These are phyloP conservation scores for Phaeoacremonium minimum DNA, from an alignment of 2,329 filamentous ascomycete species.

Conservation along the genomic window DNA sequence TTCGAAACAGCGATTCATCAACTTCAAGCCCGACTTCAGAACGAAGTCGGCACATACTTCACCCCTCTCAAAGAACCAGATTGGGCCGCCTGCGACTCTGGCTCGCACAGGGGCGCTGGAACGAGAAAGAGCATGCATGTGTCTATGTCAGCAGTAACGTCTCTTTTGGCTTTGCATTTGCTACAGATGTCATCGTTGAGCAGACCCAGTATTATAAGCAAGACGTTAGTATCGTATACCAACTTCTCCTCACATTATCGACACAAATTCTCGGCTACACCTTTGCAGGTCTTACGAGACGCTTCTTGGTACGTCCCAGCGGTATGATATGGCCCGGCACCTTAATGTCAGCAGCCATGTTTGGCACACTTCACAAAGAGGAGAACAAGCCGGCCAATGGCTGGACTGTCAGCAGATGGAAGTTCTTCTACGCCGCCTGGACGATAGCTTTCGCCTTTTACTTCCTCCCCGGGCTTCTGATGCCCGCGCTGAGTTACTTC, in stretches of 20 bases:
- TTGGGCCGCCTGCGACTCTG: slow-evolving; percentile 57
- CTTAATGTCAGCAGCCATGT: slow-evolving; percentile 85
- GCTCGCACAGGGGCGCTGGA: slow-evolving; percentile 78
- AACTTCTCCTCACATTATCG: slow-evolving; percentile 77
- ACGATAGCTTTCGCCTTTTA: slow-evolving; percentile 72
- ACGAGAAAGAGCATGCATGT: slow-evolving; percentile 84
- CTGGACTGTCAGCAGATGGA: slow-evolving; percentile 78
- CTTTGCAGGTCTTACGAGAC: slow-evolving; percentile 75
- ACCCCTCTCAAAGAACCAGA: slow-evolving; percentile 21
- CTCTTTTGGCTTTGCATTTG: slow-evolving; percentile 84
- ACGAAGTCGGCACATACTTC: slow-evolving; percentile 9
- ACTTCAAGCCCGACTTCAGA: slow-evolving; percentile 9
- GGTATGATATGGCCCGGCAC: slow-evolving; percentile 93
- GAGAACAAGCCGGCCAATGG: slow-evolving; percentile 78
- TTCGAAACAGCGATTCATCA: slow-evolving; percentile 15
- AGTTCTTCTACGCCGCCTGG: slow-evolving; percentile 77
- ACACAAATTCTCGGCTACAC: slow-evolving; percentile 85
- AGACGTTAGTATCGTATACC: slow-evolving; percentile 70
- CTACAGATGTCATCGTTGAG: slow-evolving; percentile 85
- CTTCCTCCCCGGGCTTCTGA: slow-evolving; percentile 76
- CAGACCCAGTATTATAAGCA: slow-evolving; percentile 88
- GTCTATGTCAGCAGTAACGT: slow-evolving; percentile 89
- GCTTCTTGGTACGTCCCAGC: slow-evolving; percentile 78
- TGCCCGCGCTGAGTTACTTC: slow-evolving; percentile 85
- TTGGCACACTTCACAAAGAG: slow-evolving; percentile 78